Conservation (phyloP, 2,329 filamentous ascomycete species). For the Botrytis paeoniae region DNA sequence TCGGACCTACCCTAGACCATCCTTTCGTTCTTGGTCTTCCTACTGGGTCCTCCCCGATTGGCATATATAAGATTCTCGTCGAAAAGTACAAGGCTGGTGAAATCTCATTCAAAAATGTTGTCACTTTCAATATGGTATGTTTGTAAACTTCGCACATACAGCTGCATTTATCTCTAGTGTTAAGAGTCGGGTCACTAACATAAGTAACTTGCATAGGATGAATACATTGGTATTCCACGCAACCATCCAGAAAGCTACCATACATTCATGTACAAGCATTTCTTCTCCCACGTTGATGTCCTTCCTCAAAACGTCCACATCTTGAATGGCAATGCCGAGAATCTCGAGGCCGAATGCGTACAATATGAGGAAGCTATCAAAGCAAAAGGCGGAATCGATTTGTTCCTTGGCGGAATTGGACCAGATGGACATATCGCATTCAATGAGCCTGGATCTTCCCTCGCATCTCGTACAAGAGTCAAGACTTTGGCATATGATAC, state of each 20-base stretch:
- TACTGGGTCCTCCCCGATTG: conserved; percentile 76
- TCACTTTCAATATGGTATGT: conserved; percentile 86
- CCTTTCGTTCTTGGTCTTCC: conserved; percentile 82
- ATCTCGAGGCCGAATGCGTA: conserved; percentile 73
- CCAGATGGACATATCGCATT: conserved; percentile 88
- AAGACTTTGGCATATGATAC: conserved; percentile 88
- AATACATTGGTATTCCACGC: conserved; percentile 79
- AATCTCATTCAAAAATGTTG: conserved; percentile 82
- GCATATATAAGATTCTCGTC: conserved; percentile 75
- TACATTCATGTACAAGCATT: conserved; percentile 90
- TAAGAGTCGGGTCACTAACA: conserved; percentile 4
- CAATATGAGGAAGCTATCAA: conserved; percentile 78
- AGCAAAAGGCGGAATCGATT: conserved; percentile 72
- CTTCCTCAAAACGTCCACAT: conserved; percentile 81
- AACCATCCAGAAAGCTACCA: conserved; percentile 86
- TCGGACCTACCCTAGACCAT: conserved; percentile 66
- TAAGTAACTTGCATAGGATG: conserved; percentile 53
- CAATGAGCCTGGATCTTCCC: conserved; percentile 81
- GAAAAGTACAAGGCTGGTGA: conserved; percentile 64
- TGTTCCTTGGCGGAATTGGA: conserved; percentile 82
- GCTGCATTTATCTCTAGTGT: neutral
- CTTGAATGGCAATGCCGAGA: conserved; percentile 73
- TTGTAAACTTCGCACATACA: conserved; percentile 5
- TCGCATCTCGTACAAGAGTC: conserved; percentile 74
- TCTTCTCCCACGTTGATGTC: conserved; percentile 83